Percentiles rank a stretch among this genome's conserved stretches.
Evolutionary conservation across 306 rosid species (phyloP).

Genomic region (Malus orientalis): DNA sequence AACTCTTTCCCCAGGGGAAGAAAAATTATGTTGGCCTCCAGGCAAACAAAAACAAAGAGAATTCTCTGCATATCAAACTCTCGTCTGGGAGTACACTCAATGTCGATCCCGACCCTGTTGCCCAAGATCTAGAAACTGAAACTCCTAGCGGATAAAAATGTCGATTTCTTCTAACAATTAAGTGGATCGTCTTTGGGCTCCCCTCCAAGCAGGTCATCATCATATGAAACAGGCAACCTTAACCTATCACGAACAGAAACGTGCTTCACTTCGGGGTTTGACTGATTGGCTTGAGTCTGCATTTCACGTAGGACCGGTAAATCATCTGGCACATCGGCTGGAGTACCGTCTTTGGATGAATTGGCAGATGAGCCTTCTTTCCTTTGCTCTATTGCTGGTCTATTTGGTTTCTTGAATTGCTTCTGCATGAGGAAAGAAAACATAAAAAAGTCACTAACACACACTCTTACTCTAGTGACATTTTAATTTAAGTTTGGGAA

Average conservation of each 20-base stretch:
- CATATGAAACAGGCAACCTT: slow-evolving; percentile 72
- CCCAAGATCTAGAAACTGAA: neutral
- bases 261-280: slow-evolving; percentile 34
- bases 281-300: slow-evolving; percentile 31
- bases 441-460: neutral
- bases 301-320: neutral
- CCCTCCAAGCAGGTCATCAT: slow-evolving; percentile 56
- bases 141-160: neutral
- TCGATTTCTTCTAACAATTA: slow-evolving; percentile 5
- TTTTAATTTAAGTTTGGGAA: neutral
- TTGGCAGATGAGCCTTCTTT: slow-evolving; percentile 24
- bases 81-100: neutral
- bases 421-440: slow-evolving; percentile 45
- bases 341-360: neutral
- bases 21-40: neutral
- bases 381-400: slow-evolving; percentile 25
- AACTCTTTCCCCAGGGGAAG: neutral
- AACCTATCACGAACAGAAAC: slow-evolving; percentile 55
- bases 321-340: slow-evolving; percentile 10
- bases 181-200: slow-evolving; percentile 23
- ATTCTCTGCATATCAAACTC: neutral
- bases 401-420: slow-evolving; percentile 55
- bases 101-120: neutral
- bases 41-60: neutral
- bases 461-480: neutral